A percentile compares a stretch with the other conserved stretches of the same genome.
phyloP scores from a whole-genome alignment of 1,139 yeast genomes.

The Entelexis paramagnoliae region DNA sequence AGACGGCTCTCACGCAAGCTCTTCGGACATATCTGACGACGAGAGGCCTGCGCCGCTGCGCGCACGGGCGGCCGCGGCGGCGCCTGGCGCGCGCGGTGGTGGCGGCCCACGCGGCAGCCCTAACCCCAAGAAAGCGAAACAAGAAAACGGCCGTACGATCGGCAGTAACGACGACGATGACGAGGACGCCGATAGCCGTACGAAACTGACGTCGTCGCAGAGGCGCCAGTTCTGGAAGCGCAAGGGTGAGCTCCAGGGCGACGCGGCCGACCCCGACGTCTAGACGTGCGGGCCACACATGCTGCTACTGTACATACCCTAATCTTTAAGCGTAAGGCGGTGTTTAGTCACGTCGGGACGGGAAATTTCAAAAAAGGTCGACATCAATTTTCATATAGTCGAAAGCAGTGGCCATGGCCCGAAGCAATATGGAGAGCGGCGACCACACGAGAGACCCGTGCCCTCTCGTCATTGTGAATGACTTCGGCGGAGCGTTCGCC shows the following conservation, averaged over 20 bases:
- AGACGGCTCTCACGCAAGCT: neutral
- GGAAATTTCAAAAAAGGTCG: neutral
- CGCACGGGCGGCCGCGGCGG: neutral
- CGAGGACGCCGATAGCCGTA: constrained; percentile 21
- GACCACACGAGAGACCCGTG: constrained; percentile 99
- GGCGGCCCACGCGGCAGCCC: neutral
- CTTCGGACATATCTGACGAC: constrained; percentile 4
- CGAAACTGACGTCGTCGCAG: constrained; percentile 13
- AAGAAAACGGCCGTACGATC: neutral
- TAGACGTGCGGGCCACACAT: neutral
- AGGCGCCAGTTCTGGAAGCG: constrained; percentile 21
- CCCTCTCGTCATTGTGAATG: constrained; percentile 89
- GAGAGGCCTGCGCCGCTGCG: neutral
- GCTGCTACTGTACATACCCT: neutral
- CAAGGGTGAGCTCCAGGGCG: constrained; percentile 12
- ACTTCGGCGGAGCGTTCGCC: constrained; percentile 97
- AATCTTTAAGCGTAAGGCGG: constrained; percentile 2
- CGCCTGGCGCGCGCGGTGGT: neutral
- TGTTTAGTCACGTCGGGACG: constrained; percentile 2
- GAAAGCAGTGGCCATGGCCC: constrained; percentile 3
- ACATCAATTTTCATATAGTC: constrained; percentile 2
- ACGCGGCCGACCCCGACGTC: neutral
- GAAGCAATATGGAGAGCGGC: constrained; percentile 36
- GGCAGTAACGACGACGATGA: neutral
- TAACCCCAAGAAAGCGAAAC: neutral